A percentile compares a stretch with the other conserved stretches of the same genome.
phyloP scores from a whole-genome alignment of 345 rosid species.

The Nasturtium officinale region DNA sequence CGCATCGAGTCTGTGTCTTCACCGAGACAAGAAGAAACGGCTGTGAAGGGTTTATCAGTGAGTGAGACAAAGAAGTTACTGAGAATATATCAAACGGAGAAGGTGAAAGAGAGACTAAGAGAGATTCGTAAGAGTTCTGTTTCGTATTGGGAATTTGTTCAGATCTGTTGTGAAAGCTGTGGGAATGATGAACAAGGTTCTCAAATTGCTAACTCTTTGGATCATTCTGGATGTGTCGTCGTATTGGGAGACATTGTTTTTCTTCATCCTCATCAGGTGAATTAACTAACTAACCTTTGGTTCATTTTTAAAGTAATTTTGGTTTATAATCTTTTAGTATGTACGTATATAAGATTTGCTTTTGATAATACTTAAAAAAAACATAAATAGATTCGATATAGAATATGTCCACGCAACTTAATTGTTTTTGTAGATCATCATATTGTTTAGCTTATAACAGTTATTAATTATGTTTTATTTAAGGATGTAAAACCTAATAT shows the following conservation, averaged over 20 bases:
- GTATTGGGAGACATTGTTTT: conserved; percentile 68
- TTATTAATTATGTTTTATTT: background rate
- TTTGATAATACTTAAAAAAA: background rate
- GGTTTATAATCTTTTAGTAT: background rate
- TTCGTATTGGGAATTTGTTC: conserved; percentile 51
- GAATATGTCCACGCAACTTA: background rate
- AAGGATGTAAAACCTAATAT: too few species aligned
- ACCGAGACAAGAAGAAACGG: conserved; percentile 4
- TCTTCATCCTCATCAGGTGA: conserved; percentile 83
- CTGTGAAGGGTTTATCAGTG: conserved; percentile 47
- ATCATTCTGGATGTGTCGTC: conserved; percentile 71
- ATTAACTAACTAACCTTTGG: too few species aligned
- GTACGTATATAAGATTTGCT: background rate
- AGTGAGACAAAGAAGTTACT: conserved; percentile 63
- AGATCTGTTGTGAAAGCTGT: conserved; percentile 57
- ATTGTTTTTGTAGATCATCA: background rate
- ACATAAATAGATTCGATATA: background rate
- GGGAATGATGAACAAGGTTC: conserved; percentile 55
- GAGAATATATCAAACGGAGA: conserved; percentile 61
- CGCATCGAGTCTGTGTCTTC: conserved; percentile 31
- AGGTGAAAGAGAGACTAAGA: conserved; percentile 58
- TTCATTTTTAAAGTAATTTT: too few species aligned
- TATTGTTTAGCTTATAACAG: background rate
- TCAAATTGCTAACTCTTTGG: conserved; percentile 62
- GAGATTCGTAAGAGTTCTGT: conserved; percentile 55